phyloP scores from a whole-genome alignment of 352 stramenopile species.

The Peronospora belbahrii region DNA sequence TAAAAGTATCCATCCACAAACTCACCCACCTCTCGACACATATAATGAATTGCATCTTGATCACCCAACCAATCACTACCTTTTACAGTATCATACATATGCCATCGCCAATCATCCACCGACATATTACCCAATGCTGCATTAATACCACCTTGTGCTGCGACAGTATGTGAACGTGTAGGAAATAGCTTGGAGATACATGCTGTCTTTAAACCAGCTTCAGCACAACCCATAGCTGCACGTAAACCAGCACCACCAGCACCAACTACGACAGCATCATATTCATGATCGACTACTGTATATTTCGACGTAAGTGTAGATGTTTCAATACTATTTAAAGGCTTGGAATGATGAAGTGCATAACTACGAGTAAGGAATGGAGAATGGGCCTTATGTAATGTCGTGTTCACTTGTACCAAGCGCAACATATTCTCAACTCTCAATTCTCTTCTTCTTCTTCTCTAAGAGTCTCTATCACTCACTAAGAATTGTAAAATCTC shows the following conservation, averaged over 20 bases:
- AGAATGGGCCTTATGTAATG: too few species aligned
- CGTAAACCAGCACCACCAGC: slow-evolving; percentile 90
- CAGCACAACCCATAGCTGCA: slow-evolving; percentile 89
- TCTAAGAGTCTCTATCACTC: too few species aligned
- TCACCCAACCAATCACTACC: slow-evolving; percentile 95
- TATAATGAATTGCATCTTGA: slow-evolving; percentile 98
- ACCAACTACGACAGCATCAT: slow-evolving; percentile 94
- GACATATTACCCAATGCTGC: slow-evolving; percentile 96
- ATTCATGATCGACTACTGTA: slow-evolving; percentile 92
- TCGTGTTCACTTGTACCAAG: too few species aligned
- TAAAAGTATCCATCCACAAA: too few species aligned
- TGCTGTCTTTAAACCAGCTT: slow-evolving; percentile 94
- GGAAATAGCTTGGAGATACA: slow-evolving; percentile 98
- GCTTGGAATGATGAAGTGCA: slow-evolving; percentile 18
- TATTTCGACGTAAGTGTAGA: slow-evolving; percentile 46
- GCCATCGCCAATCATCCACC: slow-evolving; percentile 94
- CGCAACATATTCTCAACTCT: too few species aligned
- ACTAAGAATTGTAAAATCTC: too few species aligned
- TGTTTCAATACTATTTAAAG: slow-evolving; percentile 22
- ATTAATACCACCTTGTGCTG: slow-evolving; percentile 96
- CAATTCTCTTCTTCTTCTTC: too few species aligned
- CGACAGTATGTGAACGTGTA: slow-evolving; percentile 94
- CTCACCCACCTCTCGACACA: slow-evolving; percentile 94
- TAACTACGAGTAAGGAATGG: slow-evolving; percentile 22
- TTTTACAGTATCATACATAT: slow-evolving; percentile 98